Percentiles rank a stretch among this genome's conserved stretches.
These are phyloP conservation scores for Sabuloglossum arenarium DNA, from an alignment of 495 filamentous ascomycete species.

Conservation along the genomic window DNA sequence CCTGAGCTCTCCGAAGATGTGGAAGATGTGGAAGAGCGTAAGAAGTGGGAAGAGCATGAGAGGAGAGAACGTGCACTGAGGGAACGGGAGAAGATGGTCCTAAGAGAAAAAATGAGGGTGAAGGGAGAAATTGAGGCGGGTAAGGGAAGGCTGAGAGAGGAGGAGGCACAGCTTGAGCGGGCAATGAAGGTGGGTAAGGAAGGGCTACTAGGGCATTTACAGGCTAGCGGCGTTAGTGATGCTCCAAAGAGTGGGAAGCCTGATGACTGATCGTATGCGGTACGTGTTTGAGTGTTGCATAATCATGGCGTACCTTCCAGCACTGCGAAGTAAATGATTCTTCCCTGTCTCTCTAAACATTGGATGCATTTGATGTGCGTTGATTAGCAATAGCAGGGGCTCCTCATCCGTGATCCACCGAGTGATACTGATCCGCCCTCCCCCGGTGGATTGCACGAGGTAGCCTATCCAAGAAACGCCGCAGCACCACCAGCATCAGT, in stretches of 20 bases:
- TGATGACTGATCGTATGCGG: background rate
- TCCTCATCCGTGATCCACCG: no score
- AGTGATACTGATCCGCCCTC: no score
- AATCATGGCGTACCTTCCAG: background rate
- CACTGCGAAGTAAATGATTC: no score
- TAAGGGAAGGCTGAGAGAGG: constrained; percentile 47
- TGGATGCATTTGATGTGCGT: no score
- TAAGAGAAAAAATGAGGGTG: constrained; percentile 51
- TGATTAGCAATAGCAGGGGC: no score
- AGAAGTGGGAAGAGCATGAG: constrained; percentile 39
- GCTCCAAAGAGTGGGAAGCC: background rate
- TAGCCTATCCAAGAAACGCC: no score
- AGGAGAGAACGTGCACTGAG: constrained; percentile 54
- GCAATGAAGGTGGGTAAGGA: constrained; percentile 61
- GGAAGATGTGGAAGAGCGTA: constrained; percentile 26
- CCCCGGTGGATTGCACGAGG: no score
- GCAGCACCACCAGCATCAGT: no score
- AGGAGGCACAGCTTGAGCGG: constrained; percentile 55
- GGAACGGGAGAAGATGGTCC: constrained; percentile 50
- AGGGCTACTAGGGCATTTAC: constrained; percentile 45
- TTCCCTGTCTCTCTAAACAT: no score
- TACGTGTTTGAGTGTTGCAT: no score
- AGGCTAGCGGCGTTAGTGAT: constrained; percentile 7
- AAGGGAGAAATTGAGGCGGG: constrained; percentile 42
- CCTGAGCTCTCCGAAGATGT: constrained; percentile 17